Base-by-base conservation (phyloP, 2,329 filamentous ascomycete species). In the Arthrobotrys iridis region DNA sequence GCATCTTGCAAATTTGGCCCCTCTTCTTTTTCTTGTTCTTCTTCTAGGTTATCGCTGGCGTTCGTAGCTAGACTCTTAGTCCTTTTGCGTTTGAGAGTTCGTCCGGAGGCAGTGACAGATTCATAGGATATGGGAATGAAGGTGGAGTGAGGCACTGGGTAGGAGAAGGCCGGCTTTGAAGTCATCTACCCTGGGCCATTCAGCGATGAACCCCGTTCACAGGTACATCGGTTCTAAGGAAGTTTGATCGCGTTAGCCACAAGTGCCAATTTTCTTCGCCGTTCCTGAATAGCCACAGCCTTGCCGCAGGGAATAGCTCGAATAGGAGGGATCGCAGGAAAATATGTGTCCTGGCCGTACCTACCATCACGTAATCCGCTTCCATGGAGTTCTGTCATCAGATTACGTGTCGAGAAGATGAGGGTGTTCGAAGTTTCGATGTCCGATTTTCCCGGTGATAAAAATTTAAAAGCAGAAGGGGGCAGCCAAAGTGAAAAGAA, bases 281-380 rank as follows among this genome's bases (percentile, higher is more conserved):
- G 41, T 52, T 30, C 35, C 20, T 18, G 26, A 24, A 67, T 55
- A n/a, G n/a, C n/a, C n/a, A 30, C 48, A 40, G 40, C 8, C 46
- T 15, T n/a, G 11, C 43, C 18, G 62, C 43, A 46, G n/a, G 60
- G 71, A 68, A 64, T 10, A 43, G 58, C 57, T 64, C 37, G 71
- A 68, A 68, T 28, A 30, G 24, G 15, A 20, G n/a, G n/a, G 46
- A 43, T 22, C 13, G 18, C n/a, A 30, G 7, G 45, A 10, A 30
- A 45, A 33, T 1, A 18, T 13, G 26, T 26, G 24, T 55, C 15
- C 30, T 55, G 30, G 30, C 26, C 63, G 37, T 64, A 75, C 71
- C 71, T 75, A 59, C 63, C 71, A 75, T 75, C 71, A 75, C 71
- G 71, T 75, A 75, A 75, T 75, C 63, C 28, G 48, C 15, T 75